These are phyloP conservation scores for Tylopilus sp. DNA, from an alignment of 768 basidiomycete genomes.

Conservation along the genomic window DNA sequence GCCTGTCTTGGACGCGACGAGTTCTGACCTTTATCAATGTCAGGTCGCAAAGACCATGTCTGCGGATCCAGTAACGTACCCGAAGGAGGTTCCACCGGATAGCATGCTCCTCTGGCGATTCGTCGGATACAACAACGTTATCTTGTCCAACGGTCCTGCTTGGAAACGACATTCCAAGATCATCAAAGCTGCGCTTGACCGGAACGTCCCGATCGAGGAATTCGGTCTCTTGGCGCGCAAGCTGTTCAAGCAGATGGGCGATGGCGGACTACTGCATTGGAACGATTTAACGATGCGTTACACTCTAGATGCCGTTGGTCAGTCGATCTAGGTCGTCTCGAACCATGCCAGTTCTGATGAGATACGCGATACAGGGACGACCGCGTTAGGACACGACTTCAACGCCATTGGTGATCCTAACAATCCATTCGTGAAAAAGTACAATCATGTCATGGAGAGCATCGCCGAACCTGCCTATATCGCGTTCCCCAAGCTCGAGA, in stretches of 20 bases:
- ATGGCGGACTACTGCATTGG: slow-evolving; percentile 1
- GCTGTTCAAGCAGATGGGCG: slow-evolving; percentile 2
- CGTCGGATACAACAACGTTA: no score
- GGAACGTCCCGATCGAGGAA: not conserved
- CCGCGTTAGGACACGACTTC: not conserved
- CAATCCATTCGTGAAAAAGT: not conserved
- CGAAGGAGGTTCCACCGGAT: no score
- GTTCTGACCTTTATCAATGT: no score
- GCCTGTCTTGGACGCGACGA: no score
- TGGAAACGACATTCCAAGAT: not conserved
- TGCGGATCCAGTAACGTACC: no score
- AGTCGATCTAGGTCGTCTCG: not conserved
- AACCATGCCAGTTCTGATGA: not conserved
- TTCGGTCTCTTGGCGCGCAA: not conserved
- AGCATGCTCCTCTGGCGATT: no score
- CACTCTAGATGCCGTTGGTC: not conserved
- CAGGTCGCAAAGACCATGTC: no score
- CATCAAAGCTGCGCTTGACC: not conserved
- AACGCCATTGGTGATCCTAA: not conserved
- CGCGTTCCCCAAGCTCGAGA: not conserved
- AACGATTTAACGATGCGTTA: not conserved
- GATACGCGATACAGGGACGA: not conserved
- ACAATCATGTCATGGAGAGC: not conserved
- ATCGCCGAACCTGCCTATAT: not conserved
- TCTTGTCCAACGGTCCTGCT: no score